Conservation (phyloP, 2,329 filamentous ascomycete genomes). For the Zymoseptoria ardabiliae region DNA sequence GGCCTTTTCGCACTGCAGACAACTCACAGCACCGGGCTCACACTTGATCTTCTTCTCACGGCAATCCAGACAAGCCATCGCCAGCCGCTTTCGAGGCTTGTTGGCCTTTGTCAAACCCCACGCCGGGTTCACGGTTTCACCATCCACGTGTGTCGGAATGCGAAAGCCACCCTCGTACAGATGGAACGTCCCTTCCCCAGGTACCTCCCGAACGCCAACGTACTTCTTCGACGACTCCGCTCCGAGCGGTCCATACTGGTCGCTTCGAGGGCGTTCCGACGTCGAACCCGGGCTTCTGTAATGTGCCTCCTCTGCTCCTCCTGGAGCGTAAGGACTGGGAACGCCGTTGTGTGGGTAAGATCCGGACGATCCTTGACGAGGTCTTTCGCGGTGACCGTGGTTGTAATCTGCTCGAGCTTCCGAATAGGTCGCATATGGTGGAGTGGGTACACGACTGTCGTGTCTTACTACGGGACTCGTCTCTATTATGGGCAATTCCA, state of each 20-base stretch:
- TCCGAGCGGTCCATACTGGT: slow-evolving; percentile 11
- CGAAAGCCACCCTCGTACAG: slow-evolving; percentile 28
- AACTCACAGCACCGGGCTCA: slow-evolving; percentile 79
- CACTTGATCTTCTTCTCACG: slow-evolving; percentile 98
- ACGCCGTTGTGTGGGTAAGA: slow-evolving; percentile 20
- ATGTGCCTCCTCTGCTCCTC: slow-evolving; percentile 14
- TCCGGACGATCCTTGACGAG: slow-evolving; percentile 16
- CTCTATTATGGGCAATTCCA: slow-evolving; percentile 26
- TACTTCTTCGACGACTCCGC: slow-evolving; percentile 26
- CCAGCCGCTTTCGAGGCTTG: slow-evolving; percentile 82
- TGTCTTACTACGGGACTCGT: slow-evolving; percentile 22
- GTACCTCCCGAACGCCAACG: slow-evolving; percentile 25
- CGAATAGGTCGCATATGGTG: slow-evolving; percentile 19
- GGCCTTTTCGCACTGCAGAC: slow-evolving; percentile 87
- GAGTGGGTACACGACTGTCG: slow-evolving; percentile 14
- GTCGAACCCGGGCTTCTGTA: slow-evolving; percentile 14
- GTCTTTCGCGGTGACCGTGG: slow-evolving; percentile 14
- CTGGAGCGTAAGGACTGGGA: slow-evolving; percentile 20
- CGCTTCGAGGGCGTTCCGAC: slow-evolving; percentile 13
- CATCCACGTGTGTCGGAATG: slow-evolving; percentile 54
- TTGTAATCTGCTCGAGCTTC: slow-evolving; percentile 18
- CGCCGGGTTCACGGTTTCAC: slow-evolving; percentile 78
- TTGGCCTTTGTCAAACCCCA: slow-evolving; percentile 94
- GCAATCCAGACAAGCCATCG: slow-evolving; percentile 88
- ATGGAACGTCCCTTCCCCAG: slow-evolving; percentile 26